phyloP scores from a whole-genome alignment of 2,329 filamentous ascomycete genomes.

The Diaporthe longicolla region DNA sequence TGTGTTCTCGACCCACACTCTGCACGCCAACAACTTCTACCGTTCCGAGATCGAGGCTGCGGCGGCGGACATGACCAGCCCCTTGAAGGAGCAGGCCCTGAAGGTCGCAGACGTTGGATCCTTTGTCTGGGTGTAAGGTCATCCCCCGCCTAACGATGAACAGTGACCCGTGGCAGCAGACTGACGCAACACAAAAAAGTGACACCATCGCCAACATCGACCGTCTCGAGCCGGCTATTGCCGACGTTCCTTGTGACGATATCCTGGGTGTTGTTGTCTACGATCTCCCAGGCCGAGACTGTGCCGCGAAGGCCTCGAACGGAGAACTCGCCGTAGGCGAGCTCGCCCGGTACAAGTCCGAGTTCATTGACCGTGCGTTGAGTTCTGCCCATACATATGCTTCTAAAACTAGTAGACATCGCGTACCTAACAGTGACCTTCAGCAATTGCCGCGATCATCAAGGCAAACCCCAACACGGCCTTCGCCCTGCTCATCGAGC shows the following conservation, averaged over 20 bases:
- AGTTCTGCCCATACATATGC: background rate
- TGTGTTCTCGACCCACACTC: slow-evolving; percentile 54
- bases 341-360: slow-evolving; percentile 18
- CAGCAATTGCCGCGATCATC: slow-evolving; percentile 44
- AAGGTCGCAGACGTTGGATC: slow-evolving; percentile 55
- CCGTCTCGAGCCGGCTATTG: slow-evolving; percentile 19
- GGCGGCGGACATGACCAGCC: slow-evolving; percentile 48
- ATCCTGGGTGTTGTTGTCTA: slow-evolving; percentile 39
- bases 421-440: background rate
- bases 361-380: slow-evolving; percentile 33
- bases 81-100: slow-evolving; percentile 45
- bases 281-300: slow-evolving; percentile 32
- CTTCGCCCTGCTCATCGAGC: slow-evolving; percentile 47
- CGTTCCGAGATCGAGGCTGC: slow-evolving; percentile 55
- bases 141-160: background rate
- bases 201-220: slow-evolving; percentile 26
- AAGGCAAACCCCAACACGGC: slow-evolving; percentile 11
- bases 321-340: slow-evolving; percentile 28
- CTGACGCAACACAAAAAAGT: background rate
- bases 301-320: slow-evolving; percentile 17
- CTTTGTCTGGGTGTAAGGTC: slow-evolving; percentile 57
- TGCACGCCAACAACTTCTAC: slow-evolving; percentile 57
- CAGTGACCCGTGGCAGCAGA: background rate
- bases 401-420: background rate
- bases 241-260: slow-evolving; percentile 34